phyloP scores from a whole-genome alignment of 2,329 filamentous ascomycete species.

The Alternaria sp. region DNA sequence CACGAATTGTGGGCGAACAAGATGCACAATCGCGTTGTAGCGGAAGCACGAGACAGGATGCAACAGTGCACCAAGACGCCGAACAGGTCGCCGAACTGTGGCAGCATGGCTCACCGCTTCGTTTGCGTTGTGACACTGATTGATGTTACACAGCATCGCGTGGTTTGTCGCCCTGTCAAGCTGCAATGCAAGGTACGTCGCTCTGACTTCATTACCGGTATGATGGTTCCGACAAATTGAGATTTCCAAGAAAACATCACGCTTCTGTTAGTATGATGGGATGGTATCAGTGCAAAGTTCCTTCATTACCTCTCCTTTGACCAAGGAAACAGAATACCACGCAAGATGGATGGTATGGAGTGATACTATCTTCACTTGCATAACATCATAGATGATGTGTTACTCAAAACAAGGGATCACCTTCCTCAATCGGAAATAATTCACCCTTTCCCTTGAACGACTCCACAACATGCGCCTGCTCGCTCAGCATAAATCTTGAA shows the following conservation, averaged over 20 bases:
- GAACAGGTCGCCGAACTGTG: conserved; percentile 28
- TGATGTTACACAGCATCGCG: conserved; percentile 16
- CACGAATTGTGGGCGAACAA: background rate
- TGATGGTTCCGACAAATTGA: conserved; percentile 2
- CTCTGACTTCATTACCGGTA: background rate
- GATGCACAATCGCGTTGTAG: background rate
- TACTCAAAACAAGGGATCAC: conserved; percentile 31
- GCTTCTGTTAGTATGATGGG: background rate
- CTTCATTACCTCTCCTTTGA: background rate
- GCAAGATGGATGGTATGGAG: background rate
- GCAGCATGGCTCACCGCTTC: conserved; percentile 22
- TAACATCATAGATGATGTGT: background rate
- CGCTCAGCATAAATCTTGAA: conserved; percentile 61
- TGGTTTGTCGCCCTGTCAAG: conserved; percentile 19
- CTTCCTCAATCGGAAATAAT: conserved; percentile 56
- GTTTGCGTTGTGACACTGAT: conserved; percentile 13
- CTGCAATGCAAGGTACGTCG: conserved; percentile 26
- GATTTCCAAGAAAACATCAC: background rate
- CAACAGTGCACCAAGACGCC: conserved; percentile 1
- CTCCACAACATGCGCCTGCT: conserved; percentile 63
- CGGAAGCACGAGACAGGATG: background rate
- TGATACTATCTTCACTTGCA: background rate
- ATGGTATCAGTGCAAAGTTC: background rate
- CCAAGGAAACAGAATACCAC: background rate
- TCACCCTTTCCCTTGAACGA: conserved; percentile 61